phyloP scores from a whole-genome alignment of 129 eudicot genomes.

The Sambucus nigra region DNA sequence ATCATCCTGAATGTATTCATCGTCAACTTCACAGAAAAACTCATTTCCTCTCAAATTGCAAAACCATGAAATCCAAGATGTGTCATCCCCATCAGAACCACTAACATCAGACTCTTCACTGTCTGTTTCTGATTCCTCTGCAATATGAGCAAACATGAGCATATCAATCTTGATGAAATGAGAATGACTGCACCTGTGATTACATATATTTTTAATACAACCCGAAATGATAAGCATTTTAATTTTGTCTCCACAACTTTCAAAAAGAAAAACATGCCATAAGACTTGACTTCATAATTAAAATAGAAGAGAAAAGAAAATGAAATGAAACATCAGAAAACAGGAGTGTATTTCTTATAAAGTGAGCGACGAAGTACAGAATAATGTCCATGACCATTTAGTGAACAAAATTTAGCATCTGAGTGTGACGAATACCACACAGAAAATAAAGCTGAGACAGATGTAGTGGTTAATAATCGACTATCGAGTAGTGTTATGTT shows the following conservation, averaged over 20 bases:
- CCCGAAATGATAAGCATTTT: not conserved
- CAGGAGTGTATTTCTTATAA: not conserved
- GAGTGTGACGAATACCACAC: no score
- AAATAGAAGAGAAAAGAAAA: not conserved
- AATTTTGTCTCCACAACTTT: not conserved
- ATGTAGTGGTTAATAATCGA: no score
- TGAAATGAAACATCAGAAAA: not conserved
- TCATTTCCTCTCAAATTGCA: slow-evolving; percentile 82
- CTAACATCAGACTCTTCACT: slow-evolving; percentile 84
- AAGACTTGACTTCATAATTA: no score
- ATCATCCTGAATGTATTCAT: slow-evolving; percentile 82
- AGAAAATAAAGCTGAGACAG: no score
- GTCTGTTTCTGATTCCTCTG: slow-evolving; percentile 85
- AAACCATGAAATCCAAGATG: slow-evolving; percentile 90
- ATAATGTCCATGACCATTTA: not conserved
- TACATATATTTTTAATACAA: not conserved
- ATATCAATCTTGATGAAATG: slow-evolving; percentile 1
- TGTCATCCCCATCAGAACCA: slow-evolving; percentile 83
- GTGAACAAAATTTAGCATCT: no score
- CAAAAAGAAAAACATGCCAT: not conserved
- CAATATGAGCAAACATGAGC: slow-evolving; percentile 2
- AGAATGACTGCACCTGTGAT: not conserved
- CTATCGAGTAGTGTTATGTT: no score
- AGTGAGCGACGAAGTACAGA: not conserved
- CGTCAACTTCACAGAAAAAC: slow-evolving; percentile 81